Evolutionary conservation across 108 stramenopile species (phyloP).

Genomic region (Cylindrotheca fusiformis): DNA sequence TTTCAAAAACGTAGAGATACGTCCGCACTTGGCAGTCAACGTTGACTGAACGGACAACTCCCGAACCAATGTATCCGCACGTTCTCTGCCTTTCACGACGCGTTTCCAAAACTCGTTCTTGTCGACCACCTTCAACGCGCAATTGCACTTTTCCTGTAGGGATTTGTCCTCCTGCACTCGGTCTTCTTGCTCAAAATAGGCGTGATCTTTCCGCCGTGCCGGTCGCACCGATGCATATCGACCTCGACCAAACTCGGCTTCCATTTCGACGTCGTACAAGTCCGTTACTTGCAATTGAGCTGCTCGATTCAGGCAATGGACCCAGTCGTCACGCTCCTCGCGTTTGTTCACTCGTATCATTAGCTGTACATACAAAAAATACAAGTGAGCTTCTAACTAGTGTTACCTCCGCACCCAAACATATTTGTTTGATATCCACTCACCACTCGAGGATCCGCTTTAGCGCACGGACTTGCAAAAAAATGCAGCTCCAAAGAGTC

Average conservation of each 20-base stretch:
- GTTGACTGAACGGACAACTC: conserved; percentile 88
- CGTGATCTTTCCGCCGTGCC: conserved; percentile 39
- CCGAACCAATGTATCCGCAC: conserved; percentile 87
- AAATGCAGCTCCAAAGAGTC: conserved; percentile 72
- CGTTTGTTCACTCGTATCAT: conserved; percentile 54
- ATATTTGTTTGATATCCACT: conserved; percentile 8
- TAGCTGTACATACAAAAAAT: conserved; percentile 25
- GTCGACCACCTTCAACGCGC: conserved; percentile 88
- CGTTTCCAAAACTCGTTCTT: conserved; percentile 89
- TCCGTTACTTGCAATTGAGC: conserved; percentile 56
- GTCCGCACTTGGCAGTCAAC: conserved; percentile 57
- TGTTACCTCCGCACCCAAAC: background rate
- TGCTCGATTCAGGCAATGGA: conserved; percentile 58
- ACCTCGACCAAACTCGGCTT: conserved; percentile 53
- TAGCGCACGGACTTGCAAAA: conserved; percentile 72
- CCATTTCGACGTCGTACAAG: conserved; percentile 63
- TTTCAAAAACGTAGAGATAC: conserved; percentile 48
- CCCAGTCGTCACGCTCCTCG: conserved; percentile 67
- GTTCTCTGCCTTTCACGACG: conserved; percentile 80
- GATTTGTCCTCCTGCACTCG: background rate
- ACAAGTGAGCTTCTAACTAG: conserved; percentile 1
- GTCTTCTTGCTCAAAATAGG: background rate
- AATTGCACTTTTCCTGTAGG: conserved; percentile 36
- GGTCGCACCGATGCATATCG: conserved; percentile 70
- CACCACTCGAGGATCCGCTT: conserved; percentile 58